Evolutionary conservation across 1,284 basidiomycete genomes (phyloP), one percentile per base, ranked within the genome.

Genomic region (Naganishia sp.): DNA sequence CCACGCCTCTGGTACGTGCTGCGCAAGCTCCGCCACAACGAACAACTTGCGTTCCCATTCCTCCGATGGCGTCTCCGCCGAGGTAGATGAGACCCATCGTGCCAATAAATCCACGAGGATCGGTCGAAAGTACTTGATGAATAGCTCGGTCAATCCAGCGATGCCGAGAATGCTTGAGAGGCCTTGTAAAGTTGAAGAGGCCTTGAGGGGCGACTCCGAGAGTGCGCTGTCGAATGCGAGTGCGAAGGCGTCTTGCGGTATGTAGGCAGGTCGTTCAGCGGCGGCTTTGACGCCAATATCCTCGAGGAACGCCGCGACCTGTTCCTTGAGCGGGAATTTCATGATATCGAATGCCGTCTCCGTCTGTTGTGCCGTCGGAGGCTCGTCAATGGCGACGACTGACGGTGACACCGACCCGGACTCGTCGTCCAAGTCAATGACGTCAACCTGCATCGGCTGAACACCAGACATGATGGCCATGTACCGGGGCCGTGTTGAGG

Each of bases 1-100:
- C 78, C 78, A 80, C 2, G 77, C 67, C 21, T 76, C 76, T 1
- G 75, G 74, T 13, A 71, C 53, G 17, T 70, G 63, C 21, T 74
- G 71, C 15, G 73, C 72, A 0, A 80, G n/a, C 0, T 67, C 67
- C 1, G 75, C 70, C 4, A 79, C 56, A 0, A 74, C 67, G 18
- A 55, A 56, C 15, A 79, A 56, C 25, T 76, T 63, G 17, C 61
- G 67, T 69, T 76, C 77, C 71, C 74, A 73, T 41, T 69, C 66
- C 3, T 73, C 72, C 6, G 54, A 51, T 9, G 67, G 51, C 11
- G 35, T 53, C 0, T 60, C 46, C 7, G 64, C 9, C 25, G 65
- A 55, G 0, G 75, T 70, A 2, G 50, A 35, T n/a, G 50, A 7
- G 21, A 77, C 65, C 79, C 77, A 79, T 32, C 74, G 69, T 2